Percentiles rank a stretch among this genome's conserved stretches.
Evolutionary conservation across 2,329 filamentous ascomycete species (phyloP).

Genomic region (Mycocentrospora acerina): DNA sequence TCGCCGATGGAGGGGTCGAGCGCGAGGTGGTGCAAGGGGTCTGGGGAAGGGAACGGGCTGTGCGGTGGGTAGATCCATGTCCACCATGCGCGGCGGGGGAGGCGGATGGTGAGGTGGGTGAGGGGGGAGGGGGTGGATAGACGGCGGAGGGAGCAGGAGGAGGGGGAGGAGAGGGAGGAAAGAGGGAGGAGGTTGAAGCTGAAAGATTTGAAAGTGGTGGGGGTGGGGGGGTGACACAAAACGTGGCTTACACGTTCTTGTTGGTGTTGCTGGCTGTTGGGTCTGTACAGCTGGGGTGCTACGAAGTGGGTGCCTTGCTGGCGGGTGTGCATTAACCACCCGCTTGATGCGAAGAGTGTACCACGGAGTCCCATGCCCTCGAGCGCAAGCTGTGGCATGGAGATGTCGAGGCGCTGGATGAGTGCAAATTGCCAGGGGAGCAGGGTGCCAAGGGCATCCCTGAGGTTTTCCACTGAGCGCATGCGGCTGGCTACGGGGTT

Average conservation of each 20-base stretch:
- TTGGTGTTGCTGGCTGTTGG: not conserved
- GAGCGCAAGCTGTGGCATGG: constrained; percentile 11
- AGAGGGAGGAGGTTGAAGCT: not conserved
- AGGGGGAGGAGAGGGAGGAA: not conserved
- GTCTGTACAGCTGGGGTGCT: constrained; percentile 6
- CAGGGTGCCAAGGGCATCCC: too few species aligned
- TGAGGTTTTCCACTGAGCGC: too few species aligned
- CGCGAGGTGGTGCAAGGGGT: constrained; percentile 17
- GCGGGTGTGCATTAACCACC: constrained; percentile 6
- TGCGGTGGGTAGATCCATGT: constrained; percentile 12
- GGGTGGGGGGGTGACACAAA: not conserved
- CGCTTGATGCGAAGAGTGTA: not conserved
- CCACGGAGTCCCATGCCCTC: constrained; percentile 6
- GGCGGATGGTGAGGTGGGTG: constrained; percentile 17
- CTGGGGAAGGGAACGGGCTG: not conserved
- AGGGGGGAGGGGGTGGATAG: constrained; percentile 12
- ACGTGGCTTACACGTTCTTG: not conserved
- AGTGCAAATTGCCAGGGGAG: constrained; percentile 18
- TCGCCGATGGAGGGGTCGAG: constrained; percentile 24
- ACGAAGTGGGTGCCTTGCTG: constrained; percentile 7
- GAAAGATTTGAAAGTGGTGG: not conserved
- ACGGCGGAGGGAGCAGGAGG: too few species aligned
- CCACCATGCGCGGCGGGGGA: constrained; percentile 17
- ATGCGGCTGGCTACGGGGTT: constrained; percentile 4
- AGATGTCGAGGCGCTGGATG: constrained; percentile 18